Conservation (phyloP, 768 basidiomycete genomes). For the Tulasnella sp. region DNA sequence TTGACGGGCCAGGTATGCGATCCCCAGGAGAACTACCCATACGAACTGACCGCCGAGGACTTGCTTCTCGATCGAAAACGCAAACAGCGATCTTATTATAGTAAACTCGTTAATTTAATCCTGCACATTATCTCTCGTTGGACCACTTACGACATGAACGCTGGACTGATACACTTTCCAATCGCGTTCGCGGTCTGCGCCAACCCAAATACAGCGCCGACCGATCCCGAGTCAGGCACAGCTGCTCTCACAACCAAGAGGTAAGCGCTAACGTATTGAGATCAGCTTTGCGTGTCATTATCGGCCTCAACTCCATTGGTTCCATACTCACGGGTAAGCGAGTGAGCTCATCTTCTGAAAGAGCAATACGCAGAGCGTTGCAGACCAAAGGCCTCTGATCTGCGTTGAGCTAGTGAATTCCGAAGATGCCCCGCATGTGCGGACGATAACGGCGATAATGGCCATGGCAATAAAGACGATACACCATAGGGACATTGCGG, state of each 20-base stretch:
- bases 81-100: conserved; percentile 22
- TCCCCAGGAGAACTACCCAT: conserved; percentile 16
- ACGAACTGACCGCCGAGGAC: conserved; percentile 22
- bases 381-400: not conserved
- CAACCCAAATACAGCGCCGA: not conserved
- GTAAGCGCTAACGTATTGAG: not conserved
- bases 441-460: not conserved
- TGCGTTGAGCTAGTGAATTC: not conserved
- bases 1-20: not conserved
- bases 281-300: no score
- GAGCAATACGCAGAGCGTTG: not conserved
- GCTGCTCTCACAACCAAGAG: not conserved
- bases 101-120: not conserved
- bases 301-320: no score
- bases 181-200: not conserved
- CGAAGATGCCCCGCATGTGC: not conserved
- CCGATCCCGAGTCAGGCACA: not conserved
- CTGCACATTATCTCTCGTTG: not conserved
- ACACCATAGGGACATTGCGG: conserved; percentile 5
- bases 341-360: not conserved
- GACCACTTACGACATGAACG: not conserved
- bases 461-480: not conserved
- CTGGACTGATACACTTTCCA: not conserved
- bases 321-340: conserved; percentile 5
- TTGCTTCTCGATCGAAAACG: conserved; percentile 20